Base-by-base conservation (phyloP, 176 grass and related monocot genomes). In the Zizania latifolia region DNA sequence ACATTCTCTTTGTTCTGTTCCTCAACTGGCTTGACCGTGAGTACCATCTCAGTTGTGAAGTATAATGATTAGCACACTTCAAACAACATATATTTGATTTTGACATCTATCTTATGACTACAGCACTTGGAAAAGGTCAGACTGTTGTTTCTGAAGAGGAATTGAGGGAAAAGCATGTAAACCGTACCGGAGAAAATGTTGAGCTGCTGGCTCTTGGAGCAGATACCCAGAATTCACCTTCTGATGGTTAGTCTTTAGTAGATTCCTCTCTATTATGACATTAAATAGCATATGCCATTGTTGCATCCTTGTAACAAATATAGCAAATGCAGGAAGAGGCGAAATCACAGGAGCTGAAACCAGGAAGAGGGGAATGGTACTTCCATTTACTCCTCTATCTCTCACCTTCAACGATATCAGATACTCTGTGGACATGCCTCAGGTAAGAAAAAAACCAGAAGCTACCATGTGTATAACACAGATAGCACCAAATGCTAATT, bases 401-500 rank as follows among this genome's bases (percentile, higher is more conserved):
- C 91, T 93, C 44, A 97, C 90, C 41, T 97, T 97, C 6, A 56
- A 97, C 67, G 14, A 89, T 60, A 55, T 97, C 75, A 84, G 67
- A 84, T 97, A 97, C 66, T 93, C 93, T 4, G 93, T 97, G 8
- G 88, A 93, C 84, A 93, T 97, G 90, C 90, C 94, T 41, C 88
- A 91, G 94, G 94, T 84, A 82, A 39, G 78, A 31, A 72, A n/a
- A 77, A 46, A 62, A n/a, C 36, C 23, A 72, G 77, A 62, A 70
- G 31, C 58, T 8, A 7, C 8, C 16, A 8, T 43, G 14, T 67
- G 32, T 72, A 36, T 6, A 37, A 59, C 51, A 74, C 15, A 46
- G 22, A 12, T 69, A 72, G 67, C 32, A 55, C 44, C 24, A 71
- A 62, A 75, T 28, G 38, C 16, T 80, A 62, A 82, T 9, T 78